Evolutionary conservation across 768 basidiomycete genomes (phyloP).

Genomic region (Wakefieldia striispora): DNA sequence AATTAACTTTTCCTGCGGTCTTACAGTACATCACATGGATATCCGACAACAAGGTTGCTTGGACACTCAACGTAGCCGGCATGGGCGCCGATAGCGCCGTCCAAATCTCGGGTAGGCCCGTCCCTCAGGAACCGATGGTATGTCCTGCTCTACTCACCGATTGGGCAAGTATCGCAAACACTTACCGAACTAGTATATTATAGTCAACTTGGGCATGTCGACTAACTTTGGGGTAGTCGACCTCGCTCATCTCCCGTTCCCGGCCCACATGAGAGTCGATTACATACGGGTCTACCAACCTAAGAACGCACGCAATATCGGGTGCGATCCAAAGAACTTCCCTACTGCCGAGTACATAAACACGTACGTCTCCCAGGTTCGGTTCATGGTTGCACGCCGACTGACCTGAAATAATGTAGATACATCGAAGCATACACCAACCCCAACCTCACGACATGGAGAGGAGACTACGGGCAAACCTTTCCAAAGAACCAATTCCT

Average conservation of each 20-base stretch:
- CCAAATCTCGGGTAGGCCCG: constrained; percentile 61
- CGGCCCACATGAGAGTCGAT: constrained; percentile 48
- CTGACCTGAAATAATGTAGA: constrained; percentile 29
- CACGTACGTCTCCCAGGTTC: constrained; percentile 35
- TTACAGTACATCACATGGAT: constrained; percentile 84
- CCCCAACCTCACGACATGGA: constrained; percentile 45
- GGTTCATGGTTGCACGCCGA: background rate
- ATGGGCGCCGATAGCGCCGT: constrained; percentile 59
- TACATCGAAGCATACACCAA: constrained; percentile 72
- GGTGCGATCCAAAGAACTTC: constrained; percentile 64
- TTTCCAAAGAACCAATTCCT: constrained; percentile 52
- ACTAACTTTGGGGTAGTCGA: constrained; percentile 59
- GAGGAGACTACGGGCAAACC: constrained; percentile 41
- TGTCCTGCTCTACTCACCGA: constrained; percentile 13
- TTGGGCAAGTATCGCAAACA: background rate
- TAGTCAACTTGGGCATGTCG: constrained; percentile 60
- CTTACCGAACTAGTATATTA: constrained; percentile 41
- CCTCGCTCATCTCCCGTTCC: constrained; percentile 49
- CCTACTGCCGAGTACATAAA: constrained; percentile 77
- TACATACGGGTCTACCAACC: constrained; percentile 75
- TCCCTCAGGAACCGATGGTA: constrained; percentile 88
- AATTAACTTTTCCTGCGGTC: background rate
- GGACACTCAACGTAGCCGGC: constrained; percentile 73
- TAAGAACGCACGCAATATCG: constrained; percentile 57
- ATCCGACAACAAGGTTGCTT: constrained; percentile 59